Evolutionary conservation across 1,284 basidiomycete species (phyloP).

Genomic region (Malassezia slooffiae): DNA sequence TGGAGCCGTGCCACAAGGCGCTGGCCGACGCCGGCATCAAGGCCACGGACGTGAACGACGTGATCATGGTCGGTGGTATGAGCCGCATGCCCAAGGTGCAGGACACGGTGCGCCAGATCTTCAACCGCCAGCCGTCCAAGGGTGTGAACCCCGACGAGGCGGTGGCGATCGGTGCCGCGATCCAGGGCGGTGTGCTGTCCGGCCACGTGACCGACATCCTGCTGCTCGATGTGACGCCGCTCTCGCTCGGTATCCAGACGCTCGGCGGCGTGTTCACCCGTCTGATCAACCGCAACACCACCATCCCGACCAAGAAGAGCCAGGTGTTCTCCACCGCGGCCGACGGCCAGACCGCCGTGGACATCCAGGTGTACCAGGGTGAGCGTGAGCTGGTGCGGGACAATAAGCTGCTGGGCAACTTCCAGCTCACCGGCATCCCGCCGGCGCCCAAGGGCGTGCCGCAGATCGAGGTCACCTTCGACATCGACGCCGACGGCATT

Average conservation of each 20-base stretch:
- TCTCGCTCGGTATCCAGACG: constrained; percentile 90
- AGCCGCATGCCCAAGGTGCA: constrained; percentile 89
- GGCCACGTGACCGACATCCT: constrained; percentile 94
- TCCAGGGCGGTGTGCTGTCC: constrained; percentile 88
- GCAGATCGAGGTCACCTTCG: constrained; percentile 97
- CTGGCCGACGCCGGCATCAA: constrained; percentile 82
- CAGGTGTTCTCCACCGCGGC: constrained; percentile 95
- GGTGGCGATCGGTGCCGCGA: constrained; percentile 81
- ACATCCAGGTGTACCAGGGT: constrained; percentile 86
- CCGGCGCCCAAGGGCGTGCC: constrained; percentile 96
- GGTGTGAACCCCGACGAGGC: constrained; percentile 96
- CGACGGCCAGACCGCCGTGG: constrained; percentile 63
- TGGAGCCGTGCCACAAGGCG: constrained; percentile 97
- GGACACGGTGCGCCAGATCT: constrained; percentile 82
- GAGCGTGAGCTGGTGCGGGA: constrained; percentile 94
- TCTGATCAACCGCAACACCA: constrained; percentile 74
- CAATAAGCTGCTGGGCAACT: constrained; percentile 99
- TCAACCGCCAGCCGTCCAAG: constrained; percentile 89
- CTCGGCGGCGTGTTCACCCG: constrained; percentile 96
- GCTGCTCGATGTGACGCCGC: constrained; percentile 86
- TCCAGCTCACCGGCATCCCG: constrained; percentile 94
- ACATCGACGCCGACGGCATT: constrained; percentile 95
- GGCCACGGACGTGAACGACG: constrained; percentile 81
- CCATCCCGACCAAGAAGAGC: constrained; percentile 98
- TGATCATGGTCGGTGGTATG: constrained; percentile 97